phyloP scores from a whole-genome alignment of 139 green algal species.

The Chlamydomonas applanata region DNA sequence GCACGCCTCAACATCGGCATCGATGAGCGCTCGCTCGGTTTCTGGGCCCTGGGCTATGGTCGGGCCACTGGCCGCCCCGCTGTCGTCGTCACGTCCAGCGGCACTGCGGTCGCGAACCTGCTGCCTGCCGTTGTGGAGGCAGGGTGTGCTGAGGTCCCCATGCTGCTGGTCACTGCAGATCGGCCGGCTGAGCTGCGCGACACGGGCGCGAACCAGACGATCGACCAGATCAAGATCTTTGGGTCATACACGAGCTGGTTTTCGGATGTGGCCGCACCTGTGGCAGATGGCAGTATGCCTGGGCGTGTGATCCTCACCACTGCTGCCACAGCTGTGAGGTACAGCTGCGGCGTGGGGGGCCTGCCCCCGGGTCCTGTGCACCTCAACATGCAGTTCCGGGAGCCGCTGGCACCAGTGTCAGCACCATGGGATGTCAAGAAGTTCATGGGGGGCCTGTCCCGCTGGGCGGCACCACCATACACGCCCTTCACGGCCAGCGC shows the following conservation, averaged over 20 bases:
- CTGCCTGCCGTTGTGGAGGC: constrained; percentile 94
- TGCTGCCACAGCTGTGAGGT: constrained; percentile 62
- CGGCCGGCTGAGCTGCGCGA: constrained; percentile 87
- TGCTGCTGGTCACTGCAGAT: constrained; percentile 94
- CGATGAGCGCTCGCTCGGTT: constrained; percentile 96
- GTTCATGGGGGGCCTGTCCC: constrained; percentile 58
- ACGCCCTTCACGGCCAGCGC: constrained; percentile 24
- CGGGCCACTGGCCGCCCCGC: constrained; percentile 40
- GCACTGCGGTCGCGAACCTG: constrained; percentile 97
- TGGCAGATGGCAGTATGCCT: constrained; percentile 28
- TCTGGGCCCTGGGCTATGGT: constrained; percentile 89
- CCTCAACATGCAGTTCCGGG: constrained; percentile 93
- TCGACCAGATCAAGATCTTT: constrained; percentile 97
- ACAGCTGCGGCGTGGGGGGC: neutral
- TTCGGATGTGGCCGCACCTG: constrained; percentile 73
- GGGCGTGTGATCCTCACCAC: constrained; percentile 68
- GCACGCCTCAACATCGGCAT: constrained; percentile 79
- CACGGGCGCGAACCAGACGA: constrained; percentile 94
- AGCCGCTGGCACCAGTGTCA: constrained; percentile 81
- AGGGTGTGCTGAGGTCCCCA: constrained; percentile 66
- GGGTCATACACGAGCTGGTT: constrained; percentile 79
- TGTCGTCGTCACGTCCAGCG: constrained; percentile 54
- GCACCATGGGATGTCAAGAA: constrained; percentile 24
- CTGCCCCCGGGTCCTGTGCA: constrained; percentile 85
- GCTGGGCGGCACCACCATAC: constrained; percentile 48